Percentiles rank a stretch among this genome's conserved stretches.
Evolutionary conservation across 2,329 filamentous ascomycete genomes (phyloP).

Genomic region (Neopestalotiopsis rosae): DNA sequence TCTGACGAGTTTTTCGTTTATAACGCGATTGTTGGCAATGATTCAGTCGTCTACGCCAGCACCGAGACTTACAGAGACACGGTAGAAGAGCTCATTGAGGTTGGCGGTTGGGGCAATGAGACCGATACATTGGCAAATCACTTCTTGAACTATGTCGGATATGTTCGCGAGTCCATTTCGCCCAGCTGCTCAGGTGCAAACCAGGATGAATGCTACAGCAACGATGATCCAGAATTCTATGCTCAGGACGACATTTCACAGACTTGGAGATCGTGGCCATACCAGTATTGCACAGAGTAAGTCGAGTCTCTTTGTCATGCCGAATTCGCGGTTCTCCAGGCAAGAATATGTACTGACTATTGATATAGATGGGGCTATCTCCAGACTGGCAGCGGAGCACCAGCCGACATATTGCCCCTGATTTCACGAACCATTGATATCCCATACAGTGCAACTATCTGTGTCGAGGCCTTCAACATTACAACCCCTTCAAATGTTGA

Average conservation of each 20-base stretch:
- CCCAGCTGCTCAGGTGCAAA: conserved; percentile 26
- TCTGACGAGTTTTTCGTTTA: conserved; percentile 49
- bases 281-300: conserved; percentile 61
- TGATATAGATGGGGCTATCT: conserved; percentile 75
- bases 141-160: conserved; percentile 60
- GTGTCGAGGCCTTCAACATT: conserved; percentile 73
- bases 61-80: conserved; percentile 41
- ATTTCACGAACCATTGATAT: conserved; percentile 74
- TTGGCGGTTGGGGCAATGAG: conserved; percentile 47
- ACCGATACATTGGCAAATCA: conserved; percentile 43
- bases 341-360: conserved; percentile 22
- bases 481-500: conserved; percentile 65
- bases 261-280: conserved; percentile 54
- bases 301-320: conserved; percentile 23
- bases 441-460: conserved; percentile 66
- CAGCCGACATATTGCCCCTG: conserved; percentile 66
- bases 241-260: conserved; percentile 41
- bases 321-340: not conserved
- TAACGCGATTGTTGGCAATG: conserved; percentile 52
- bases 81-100: conserved; percentile 44
- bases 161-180: conserved; percentile 37
- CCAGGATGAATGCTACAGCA: conserved; percentile 46
- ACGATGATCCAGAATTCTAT: conserved; percentile 40
- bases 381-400: conserved; percentile 73
- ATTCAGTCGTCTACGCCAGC: conserved; percentile 46